Conservation (phyloP, 352 stramenopile species). For the Pythium dissotocum region DNA sequence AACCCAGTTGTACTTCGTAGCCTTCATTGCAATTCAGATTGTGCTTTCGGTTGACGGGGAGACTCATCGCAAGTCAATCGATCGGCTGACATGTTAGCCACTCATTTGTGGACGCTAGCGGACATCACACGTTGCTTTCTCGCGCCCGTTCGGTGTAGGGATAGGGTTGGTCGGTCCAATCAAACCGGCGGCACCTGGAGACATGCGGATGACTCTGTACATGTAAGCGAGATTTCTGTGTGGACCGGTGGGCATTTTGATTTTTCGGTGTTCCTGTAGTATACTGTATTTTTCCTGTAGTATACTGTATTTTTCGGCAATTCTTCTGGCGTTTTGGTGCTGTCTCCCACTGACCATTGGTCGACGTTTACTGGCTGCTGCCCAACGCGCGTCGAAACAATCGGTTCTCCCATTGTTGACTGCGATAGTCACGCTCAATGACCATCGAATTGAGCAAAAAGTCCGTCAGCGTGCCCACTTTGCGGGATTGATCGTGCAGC, state of each 20-base stretch:
- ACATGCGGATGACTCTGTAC: not conserved
- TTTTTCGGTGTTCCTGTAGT: not conserved
- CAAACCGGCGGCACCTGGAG: not conserved
- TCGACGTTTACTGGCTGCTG: too few species aligned
- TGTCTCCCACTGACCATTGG: too few species aligned
- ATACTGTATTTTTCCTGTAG: not conserved
- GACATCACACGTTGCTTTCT: not conserved
- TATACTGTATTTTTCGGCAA: not conserved
- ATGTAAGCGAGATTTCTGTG: not conserved
- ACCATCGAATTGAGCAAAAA: conserved; percentile 11
- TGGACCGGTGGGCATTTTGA: not conserved
- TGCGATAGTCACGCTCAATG: not conserved
- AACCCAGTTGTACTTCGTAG: not conserved
- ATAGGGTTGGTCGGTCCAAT: not conserved
- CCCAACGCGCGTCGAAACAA: too few species aligned
- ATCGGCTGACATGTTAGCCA: not conserved
- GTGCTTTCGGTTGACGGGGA: too few species aligned
- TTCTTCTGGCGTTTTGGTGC: too few species aligned
- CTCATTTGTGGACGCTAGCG: not conserved
- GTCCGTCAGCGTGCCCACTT: conserved; percentile 11
- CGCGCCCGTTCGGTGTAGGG: not conserved
- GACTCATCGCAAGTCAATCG: not conserved
- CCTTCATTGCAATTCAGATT: not conserved
- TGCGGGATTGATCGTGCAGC: not conserved
- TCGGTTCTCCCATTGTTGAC: too few species aligned